Base-by-base conservation (phyloP, 2,329 filamentous ascomycete genomes). In the Xylogone sp. region DNA sequence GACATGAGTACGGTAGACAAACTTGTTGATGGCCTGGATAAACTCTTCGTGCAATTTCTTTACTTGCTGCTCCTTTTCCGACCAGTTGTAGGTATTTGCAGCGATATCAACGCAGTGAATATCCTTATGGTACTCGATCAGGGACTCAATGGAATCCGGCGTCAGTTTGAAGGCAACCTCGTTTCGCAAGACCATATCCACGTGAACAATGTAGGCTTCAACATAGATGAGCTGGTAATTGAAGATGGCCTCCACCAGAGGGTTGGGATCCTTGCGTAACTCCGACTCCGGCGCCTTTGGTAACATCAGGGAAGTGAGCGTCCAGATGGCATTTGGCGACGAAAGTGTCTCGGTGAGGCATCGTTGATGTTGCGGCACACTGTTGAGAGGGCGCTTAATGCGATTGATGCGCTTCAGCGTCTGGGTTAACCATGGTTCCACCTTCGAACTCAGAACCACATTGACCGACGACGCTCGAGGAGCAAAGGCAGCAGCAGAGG, bases 141-240 rank as follows among this genome's bases (percentile, higher is more conserved):
- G 82, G 48, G 88, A 75, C 65, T 96, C 91, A 73, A 99, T 99
- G 56, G 92, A 91, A 69, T 97, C 94, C 53, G 86, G 83, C 21
- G 92, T 97, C 65, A 99, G 82, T 81, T 99, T 99, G 82, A 92
- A 97, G 61, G 92, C 94, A 65, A 99, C 91, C 76, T 97, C 94
- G 69, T 96, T 94, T 72, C 92, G 88, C 65, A 95, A 84, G 54
- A 99, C 93, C 91, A 97, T 96, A 76, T 99, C 94, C 71, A 99
- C 91, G 71, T 97, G 93, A 55, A 99, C 94, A 62, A 97, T 93
- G 70, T 99, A 99, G 48, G 94, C 94, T 74, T 97, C 92, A 62
- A 97, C 77, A 69, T 97, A 90, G 66, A 97, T 77, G 67, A 97
- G 82, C 75, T 95, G 88, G 72, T 93, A 94, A 80, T 95, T 95